Evolutionary conservation across 2,329 filamentous ascomycete species (phyloP), one percentile per base, ranked within the genome.

Genomic region (Allantophomopsis lycopodina): DNA sequence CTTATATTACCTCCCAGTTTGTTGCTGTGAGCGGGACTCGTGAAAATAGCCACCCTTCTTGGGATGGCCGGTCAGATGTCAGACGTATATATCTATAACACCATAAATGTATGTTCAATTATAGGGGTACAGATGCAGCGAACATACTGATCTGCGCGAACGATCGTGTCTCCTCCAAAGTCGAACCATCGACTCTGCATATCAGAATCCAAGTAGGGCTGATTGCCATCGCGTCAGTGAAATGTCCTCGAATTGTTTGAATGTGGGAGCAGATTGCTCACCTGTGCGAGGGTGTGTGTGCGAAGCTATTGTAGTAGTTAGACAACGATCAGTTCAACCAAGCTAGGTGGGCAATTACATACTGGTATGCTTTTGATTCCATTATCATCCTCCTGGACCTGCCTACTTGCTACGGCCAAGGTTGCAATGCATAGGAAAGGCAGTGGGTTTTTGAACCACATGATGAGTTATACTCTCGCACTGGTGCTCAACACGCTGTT

Each of bases 171-270:
- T 57, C 89, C 91, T 58, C 91, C 91, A 73, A 93, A 98, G 66
- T 98, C 91, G 64, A 89, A 98, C 89, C 91, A 98, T 58, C 91
- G 81, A 66, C 85, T 94, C 66, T 93, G 83, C 80, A 96, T 88
- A 61, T 96, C 91, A 44, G 87, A 91, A 65, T 98, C 91, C 52
- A 98, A 77, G 64, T 95, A 98, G 46, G 91, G 91, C 83, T 95
- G 56, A 44, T 48, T 40, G 32, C 40, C 23, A 30, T 30, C 15
- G 7, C 23, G 37, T 13, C 17, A 32, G 23, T 23, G 35, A 15
- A n/a, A 15, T 35, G 30, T 42, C 17, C 18, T 30, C 20, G 18
- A 12, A 16, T 16, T 5, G 28, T 14, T 20, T n/a, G 28, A 5
- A 13, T 28, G 34, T 23, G 20, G 35, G 35, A 6, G 28, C 16